Base-by-base conservation (phyloP, 2,329 filamentous ascomycete genomes). In the Rutstroemia sp. region DNA sequence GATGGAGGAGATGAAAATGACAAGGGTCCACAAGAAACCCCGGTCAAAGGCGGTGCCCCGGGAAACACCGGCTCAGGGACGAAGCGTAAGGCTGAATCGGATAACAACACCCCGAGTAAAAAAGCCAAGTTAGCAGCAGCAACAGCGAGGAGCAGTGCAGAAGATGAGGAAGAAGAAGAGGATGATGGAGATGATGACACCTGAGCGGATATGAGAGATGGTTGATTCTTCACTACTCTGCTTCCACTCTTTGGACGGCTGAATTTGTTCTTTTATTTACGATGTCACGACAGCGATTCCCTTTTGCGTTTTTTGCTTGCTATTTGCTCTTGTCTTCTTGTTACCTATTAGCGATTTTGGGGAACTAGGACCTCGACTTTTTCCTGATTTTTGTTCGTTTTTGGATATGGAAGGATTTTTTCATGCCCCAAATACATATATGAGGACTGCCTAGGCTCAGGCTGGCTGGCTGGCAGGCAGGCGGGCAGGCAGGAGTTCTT, bases 31-130 rank as follows among this genome's bases (percentile, higher is more conserved):
- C 39, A 63, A 21, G 64, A 67, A 30, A 65, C 64, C 1, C 64
- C 67, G 5, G 64, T 60, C 6, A 69, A 67, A 56, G 67, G 56
- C 60, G 62, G 23, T 57, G 60, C 42, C 68, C 73, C 54, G 51
- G 65, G 30, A 60, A 59, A 64, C 37, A 56, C 58, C 34, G 60
- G 65, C 21, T 68, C 75, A 9, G 78, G 78, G 55, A 76, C 75
- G 37, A 86, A 86, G 72, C 77, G 83, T 64, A 86, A 85, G 70
- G 81, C 82, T 25, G 79, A 82, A 57, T 72, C 73, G 30, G 73
- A 73, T 54, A 73, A 72, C 16, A 70, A 68, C 19, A 73, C 73
- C 34, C 73, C 79, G 30, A 78, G 75, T 65, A 86, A 86, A 70
- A 79, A 78, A 68, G 60, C 70, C 6, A 80, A 79, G 65, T 68